These are phyloP conservation scores for Gossypium raimondii DNA, from an alignment of 345 rosid genomes.

Conservation along the genomic window DNA sequence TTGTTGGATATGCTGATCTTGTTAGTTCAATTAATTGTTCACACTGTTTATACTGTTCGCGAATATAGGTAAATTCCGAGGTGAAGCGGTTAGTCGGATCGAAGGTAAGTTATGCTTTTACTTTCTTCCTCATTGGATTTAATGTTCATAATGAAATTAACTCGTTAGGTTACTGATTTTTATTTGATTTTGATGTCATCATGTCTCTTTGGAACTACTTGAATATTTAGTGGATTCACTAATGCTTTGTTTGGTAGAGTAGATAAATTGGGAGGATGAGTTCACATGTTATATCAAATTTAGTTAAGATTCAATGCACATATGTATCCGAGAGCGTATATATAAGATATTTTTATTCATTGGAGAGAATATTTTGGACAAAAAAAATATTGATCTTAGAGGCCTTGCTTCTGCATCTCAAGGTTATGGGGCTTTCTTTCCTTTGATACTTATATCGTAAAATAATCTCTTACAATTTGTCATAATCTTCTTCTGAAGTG, in stretches of 20 bases:
- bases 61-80: slow-evolving; percentile 57
- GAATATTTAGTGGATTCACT: background rate
- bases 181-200: background rate
- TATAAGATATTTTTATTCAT: background rate
- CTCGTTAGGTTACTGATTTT: background rate
- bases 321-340: background rate
- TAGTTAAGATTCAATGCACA: background rate
- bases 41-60: background rate
- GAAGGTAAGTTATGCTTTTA: slow-evolving; percentile 40
- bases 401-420: slow-evolving; percentile 4
- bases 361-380: background rate
- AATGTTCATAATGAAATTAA: background rate
- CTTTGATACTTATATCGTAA: background rate
- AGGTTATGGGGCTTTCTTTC: background rate
- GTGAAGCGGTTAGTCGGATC: slow-evolving; percentile 43
- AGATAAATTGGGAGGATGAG: slow-evolving; percentile 1
- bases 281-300: background rate
- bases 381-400: background rate
- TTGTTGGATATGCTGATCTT: background rate
- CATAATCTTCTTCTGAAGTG: background rate
- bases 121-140: background rate
- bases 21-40: background rate
- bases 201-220: slow-evolving; percentile 1
- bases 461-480: background rate
- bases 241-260: background rate